Conservation (phyloP, 1,139 yeast species). For the Suhomyces taliae region DNA sequence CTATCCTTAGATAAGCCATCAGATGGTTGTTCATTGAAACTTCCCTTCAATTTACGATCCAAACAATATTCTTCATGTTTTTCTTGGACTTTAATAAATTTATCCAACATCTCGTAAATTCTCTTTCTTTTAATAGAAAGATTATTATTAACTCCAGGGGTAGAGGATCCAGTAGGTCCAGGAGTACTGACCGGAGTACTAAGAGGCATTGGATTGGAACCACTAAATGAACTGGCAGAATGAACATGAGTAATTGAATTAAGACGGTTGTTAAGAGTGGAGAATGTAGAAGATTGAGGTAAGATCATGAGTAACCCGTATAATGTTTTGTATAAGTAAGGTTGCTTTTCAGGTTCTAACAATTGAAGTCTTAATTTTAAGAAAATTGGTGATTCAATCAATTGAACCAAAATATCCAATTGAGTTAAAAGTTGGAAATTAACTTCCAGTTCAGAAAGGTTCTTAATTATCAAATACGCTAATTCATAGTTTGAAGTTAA, state of each 20-base stretch:
- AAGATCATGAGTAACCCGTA: constrained; percentile 92
- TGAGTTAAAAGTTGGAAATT: constrained; percentile 72
- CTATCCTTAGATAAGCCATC: constrained; percentile 8
- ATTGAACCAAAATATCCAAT: constrained; percentile 76
- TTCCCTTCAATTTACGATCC: constrained; percentile 12
- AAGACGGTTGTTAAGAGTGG: constrained; percentile 73
- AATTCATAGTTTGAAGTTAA: constrained; percentile 88
- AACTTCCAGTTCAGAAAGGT: constrained; percentile 72
- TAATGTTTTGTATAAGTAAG: constrained; percentile 79
- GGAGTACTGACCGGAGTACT: constrained; percentile 29
- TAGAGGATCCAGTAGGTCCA: constrained; percentile 12
- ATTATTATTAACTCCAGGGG: constrained; percentile 24
- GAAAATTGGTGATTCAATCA: constrained; percentile 81
- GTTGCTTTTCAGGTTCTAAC: constrained; percentile 81
- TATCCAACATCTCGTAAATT: constrained; percentile 56
- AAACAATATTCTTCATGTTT: constrained; percentile 40
- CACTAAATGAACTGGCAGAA: constrained; percentile 16
- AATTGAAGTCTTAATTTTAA: constrained; percentile 83
- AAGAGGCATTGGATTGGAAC: constrained; percentile 22
- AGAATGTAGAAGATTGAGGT: constrained; percentile 95
- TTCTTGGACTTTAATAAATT: constrained; percentile 61
- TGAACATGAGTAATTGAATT: constrained; percentile 42
- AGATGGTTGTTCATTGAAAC: constrained; percentile 1
- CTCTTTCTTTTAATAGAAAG: constrained; percentile 44
- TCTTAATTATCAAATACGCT: constrained; percentile 77